Evolutionary conservation across 169 alveolate species (phyloP).

Genomic region (Haemoproteus tartakovskyi): DNA sequence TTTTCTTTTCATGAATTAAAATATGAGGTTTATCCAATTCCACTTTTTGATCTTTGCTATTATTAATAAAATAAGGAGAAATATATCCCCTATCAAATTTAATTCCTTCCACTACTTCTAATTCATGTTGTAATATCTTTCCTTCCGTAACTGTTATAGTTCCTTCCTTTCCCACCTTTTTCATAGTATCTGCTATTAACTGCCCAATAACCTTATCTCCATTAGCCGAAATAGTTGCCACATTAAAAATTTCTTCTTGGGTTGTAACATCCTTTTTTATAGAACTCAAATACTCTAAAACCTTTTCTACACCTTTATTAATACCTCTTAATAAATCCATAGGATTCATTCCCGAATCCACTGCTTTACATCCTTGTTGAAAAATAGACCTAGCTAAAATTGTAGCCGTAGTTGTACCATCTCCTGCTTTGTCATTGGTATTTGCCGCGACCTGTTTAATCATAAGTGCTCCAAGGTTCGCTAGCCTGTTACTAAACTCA

Average conservation of each 20-base stretch:
- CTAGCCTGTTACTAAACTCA: conserved; percentile 91
- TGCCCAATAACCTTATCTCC: conserved; percentile 96
- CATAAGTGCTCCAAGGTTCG: conserved; percentile 96
- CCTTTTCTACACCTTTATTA: conserved; percentile 76
- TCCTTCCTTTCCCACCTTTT: conserved; percentile 97
- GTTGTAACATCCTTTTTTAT: conserved; percentile 79
- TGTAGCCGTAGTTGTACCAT: conserved; percentile 99
- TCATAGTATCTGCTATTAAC: conserved; percentile 96
- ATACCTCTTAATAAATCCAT: conserved; percentile 96
- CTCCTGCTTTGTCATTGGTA: conserved; percentile 99
- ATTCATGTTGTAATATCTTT: conserved; percentile 95
- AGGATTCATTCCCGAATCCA: conserved; percentile 99
- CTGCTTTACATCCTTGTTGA: conserved; percentile 97
- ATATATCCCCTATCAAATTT: conserved; percentile 97
- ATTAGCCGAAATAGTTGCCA: conserved; percentile 99
- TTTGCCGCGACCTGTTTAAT: conserved; percentile 96
- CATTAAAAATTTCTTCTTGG: conserved; percentile 84
- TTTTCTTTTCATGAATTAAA: conserved; percentile 93
- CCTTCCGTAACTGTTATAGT: conserved; percentile 98
- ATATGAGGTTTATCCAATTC: conserved; percentile 95
- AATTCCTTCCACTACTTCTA: conserved; percentile 98
- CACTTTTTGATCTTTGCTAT: conserved; percentile 92
- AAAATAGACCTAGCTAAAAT: conserved; percentile 97
- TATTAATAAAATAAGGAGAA: conserved; percentile 98
- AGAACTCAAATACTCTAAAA: conserved; percentile 73